These are phyloP conservation scores for Curvularia sp. DNA, from an alignment of 2,329 filamentous ascomycete species.

Conservation along the genomic window DNA sequence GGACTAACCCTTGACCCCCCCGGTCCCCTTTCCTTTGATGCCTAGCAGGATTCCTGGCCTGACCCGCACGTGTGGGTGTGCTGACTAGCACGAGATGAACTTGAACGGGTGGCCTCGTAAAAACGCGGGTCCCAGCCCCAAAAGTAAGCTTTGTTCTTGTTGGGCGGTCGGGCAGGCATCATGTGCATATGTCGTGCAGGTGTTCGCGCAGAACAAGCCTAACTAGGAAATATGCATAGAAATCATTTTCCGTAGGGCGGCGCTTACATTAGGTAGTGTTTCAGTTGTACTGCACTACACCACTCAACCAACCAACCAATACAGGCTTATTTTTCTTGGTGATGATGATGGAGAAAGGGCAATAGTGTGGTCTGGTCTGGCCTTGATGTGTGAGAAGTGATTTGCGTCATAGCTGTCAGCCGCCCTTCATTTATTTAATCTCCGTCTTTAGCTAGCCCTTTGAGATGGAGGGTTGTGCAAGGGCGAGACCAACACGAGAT, in stretches of 20 bases:
- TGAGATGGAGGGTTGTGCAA: neutral
- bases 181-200: neutral
- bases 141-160: neutral
- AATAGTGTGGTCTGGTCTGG: too few relatives aligned
- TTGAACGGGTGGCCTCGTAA: neutral
- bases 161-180: neutral
- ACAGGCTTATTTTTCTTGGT: too few relatives aligned
- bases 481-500: neutral
- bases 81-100: neutral
- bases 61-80: neutral
- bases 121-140: neutral
- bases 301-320: too few relatives aligned
- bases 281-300: too few relatives aligned
- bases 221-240: neutral
- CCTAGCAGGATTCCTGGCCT: neutral
- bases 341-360: too few relatives aligned
- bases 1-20: neutral
- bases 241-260: too few relatives aligned
- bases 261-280: too few relatives aligned
- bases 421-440: neutral
- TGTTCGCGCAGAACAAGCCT: neutral
- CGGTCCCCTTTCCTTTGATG: neutral
- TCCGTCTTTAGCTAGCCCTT: neutral
- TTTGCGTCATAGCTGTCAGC: neutral
- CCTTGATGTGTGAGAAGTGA: too few relatives aligned